Percentiles rank a stretch among this genome's conserved stretches.
These are phyloP conservation scores for Ascochyta pisi DNA, from an alignment of 2,329 filamentous ascomycete species.

Conservation along the genomic window DNA sequence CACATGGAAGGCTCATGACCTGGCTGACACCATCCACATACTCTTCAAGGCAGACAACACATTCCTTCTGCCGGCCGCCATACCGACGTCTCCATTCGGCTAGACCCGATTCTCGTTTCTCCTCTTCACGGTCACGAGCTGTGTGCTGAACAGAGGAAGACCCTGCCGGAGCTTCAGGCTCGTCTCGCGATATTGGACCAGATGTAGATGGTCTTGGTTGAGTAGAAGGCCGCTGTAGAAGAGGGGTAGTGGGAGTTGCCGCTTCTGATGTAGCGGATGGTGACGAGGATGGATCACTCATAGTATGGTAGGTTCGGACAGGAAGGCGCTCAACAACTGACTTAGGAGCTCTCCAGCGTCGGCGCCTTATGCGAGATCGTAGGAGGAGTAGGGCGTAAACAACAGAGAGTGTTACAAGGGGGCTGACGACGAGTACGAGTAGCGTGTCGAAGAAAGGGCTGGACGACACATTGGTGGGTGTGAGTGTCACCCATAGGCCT, in stretches of 20 bases:
- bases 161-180: constrained; percentile 62
- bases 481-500: constrained; percentile 95
- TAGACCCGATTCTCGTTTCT: constrained; percentile 60
- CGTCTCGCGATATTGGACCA: constrained; percentile 70
- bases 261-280: constrained; percentile 68
- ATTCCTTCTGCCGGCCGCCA: constrained; percentile 76
- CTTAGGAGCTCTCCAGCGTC: constrained; percentile 96
- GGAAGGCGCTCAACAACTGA: constrained; percentile 94
- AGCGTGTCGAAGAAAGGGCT: constrained; percentile 96
- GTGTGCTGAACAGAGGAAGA: constrained; percentile 37
- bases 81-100: constrained; percentile 65
- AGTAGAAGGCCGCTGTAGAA: constrained; percentile 64
- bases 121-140: constrained; percentile 52
- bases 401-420: constrained; percentile 87
- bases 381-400: constrained; percentile 90
- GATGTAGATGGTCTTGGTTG: constrained; percentile 52
- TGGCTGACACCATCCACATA: constrained; percentile 92
- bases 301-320: constrained; percentile 92
- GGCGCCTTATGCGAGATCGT: constrained; percentile 83
- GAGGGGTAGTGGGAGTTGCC: constrained; percentile 77
- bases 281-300: constrained; percentile 62
- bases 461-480: constrained; percentile 83
- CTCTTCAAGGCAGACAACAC: constrained; percentile 95
- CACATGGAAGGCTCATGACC: constrained; percentile 97
- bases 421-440: constrained; percentile 94